Evolutionary conservation across 2,329 filamentous ascomycete genomes (phyloP).

Genomic region (Fusarium pseudoanthophilum): DNA sequence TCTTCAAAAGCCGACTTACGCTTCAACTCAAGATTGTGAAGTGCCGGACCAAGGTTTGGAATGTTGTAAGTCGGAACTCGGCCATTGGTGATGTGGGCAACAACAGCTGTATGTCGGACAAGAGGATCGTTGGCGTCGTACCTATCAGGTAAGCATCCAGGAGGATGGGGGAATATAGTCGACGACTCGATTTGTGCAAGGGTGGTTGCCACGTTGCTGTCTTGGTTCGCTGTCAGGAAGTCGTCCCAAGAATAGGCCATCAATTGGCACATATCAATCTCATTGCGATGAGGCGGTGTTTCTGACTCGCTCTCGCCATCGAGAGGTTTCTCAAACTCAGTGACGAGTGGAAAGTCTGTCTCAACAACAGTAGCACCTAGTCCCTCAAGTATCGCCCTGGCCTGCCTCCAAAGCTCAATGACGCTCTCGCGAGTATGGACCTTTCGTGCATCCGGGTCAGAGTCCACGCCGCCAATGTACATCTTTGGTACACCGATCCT

Average conservation of each 20-base stretch:
- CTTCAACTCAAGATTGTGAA: not conserved
- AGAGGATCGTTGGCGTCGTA: constrained; percentile 1
- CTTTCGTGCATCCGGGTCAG: not conserved
- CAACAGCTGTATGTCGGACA: constrained; percentile 3
- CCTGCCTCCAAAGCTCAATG: not conserved
- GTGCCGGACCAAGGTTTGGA: not conserved
- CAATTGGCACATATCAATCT: constrained; percentile 5
- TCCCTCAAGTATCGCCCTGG: not conserved
- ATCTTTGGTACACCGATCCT: constrained; percentile 21
- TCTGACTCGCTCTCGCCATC: not conserved
- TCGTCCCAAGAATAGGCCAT: constrained; percentile 13
- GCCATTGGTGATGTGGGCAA: not conserved
- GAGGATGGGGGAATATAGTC: not conserved
- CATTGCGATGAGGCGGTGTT: constrained; percentile 1
- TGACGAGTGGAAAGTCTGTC: not conserved
- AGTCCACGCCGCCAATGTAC: constrained; percentile 9
- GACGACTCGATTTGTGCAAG: not conserved
- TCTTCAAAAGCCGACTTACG: not conserved
- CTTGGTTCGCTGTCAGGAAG: not conserved
- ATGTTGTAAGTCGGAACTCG: not conserved
- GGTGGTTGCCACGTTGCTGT: not conserved
- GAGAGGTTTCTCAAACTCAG: not conserved
- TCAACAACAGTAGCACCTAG: not conserved
- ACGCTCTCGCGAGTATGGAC: not conserved
- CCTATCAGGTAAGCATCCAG: not conserved